Conservation (phyloP, 108 stramenopile genomes). For the Nitzschia sp. region DNA sequence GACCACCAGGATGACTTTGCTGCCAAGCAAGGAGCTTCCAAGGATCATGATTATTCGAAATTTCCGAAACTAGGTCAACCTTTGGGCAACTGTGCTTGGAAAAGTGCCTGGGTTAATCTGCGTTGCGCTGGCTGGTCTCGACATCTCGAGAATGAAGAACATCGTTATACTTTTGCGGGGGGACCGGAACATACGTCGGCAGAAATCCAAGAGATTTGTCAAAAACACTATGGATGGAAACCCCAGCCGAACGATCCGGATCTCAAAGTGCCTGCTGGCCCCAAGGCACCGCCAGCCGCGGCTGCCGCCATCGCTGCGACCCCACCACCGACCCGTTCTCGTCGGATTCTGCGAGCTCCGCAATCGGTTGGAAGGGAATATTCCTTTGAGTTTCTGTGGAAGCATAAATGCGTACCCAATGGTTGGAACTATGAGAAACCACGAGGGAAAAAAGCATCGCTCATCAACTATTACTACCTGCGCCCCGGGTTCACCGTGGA, state of each 20-base stretch:
- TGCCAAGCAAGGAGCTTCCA: not conserved
- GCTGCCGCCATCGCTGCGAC: no score
- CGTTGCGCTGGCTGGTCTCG: not conserved
- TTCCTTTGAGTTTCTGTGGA: constrained; percentile 3
- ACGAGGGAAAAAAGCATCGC: not conserved
- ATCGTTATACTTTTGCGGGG: not conserved
- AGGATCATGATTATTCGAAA: not conserved
- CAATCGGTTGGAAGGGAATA: not conserved
- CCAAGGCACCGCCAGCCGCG: no score
- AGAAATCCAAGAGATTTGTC: not conserved
- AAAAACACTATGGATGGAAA: constrained; percentile 12
- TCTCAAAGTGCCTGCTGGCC: not conserved
- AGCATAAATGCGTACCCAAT: not conserved
- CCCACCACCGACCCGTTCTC: no score
- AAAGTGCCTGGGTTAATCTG: not conserved
- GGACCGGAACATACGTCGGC: not conserved
- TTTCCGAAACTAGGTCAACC: not conserved
- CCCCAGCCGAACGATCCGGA: not conserved
- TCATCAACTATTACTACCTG: not conserved
- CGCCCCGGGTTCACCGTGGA: not conserved
- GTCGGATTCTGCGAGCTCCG: not conserved
- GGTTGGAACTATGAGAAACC: not conserved
- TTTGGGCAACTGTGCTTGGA: constrained; percentile 1
- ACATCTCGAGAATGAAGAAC: not conserved
- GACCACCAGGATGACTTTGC: no score